Percentiles rank a stretch among this genome's conserved stretches.
phyloP scores from a whole-genome alignment of 192 early-diverging fungal genomes.

The Nowakowskiella sp. region DNA sequence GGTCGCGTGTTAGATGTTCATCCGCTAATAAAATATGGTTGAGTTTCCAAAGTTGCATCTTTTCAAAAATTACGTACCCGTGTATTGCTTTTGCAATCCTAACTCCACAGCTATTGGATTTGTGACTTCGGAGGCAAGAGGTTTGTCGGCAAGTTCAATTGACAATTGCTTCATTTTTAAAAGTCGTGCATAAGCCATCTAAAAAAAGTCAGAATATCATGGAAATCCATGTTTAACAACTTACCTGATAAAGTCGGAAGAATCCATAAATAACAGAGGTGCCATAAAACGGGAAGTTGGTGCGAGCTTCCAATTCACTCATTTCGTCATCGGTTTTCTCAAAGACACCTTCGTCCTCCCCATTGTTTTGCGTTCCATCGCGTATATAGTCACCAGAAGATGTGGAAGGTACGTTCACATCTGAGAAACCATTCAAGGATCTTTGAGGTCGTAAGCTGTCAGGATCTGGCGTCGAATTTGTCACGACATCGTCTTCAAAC shows the following conservation, averaged over 20 bases:
- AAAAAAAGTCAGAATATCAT: slow-evolving; percentile 12
- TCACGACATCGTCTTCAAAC: slow-evolving; percentile 36
- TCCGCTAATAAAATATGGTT: not conserved
- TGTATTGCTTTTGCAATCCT: slow-evolving; percentile 26
- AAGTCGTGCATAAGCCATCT: slow-evolving; percentile 82
- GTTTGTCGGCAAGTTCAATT: slow-evolving; percentile 41
- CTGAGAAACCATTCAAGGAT: no score
- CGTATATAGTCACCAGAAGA: no score
- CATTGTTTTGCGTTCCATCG: not conserved
- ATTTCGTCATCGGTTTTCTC: slow-evolving; percentile 3
- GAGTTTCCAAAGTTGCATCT: not conserved
- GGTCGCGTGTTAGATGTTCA: slow-evolving; percentile 39
- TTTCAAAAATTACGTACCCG: slow-evolving; percentile 12
- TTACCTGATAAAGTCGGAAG: slow-evolving; percentile 75
- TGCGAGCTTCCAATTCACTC: slow-evolving; percentile 5
- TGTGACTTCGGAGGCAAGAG: slow-evolving; percentile 41
- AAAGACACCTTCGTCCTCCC: not conserved
- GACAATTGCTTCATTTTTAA: slow-evolving; percentile 69
- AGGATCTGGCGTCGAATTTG: slow-evolving; percentile 11
- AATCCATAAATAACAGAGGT: slow-evolving; percentile 84
- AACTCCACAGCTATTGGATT: slow-evolving; percentile 54
- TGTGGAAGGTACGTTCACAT: no score
- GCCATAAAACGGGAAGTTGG: slow-evolving; percentile 62
- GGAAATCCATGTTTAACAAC: slow-evolving; percentile 1
- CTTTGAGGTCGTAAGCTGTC: slow-evolving; percentile 6